These are phyloP conservation scores for Aschersonia sp. DNA, from an alignment of 2,329 filamentous ascomycete species.

Conservation along the genomic window DNA sequence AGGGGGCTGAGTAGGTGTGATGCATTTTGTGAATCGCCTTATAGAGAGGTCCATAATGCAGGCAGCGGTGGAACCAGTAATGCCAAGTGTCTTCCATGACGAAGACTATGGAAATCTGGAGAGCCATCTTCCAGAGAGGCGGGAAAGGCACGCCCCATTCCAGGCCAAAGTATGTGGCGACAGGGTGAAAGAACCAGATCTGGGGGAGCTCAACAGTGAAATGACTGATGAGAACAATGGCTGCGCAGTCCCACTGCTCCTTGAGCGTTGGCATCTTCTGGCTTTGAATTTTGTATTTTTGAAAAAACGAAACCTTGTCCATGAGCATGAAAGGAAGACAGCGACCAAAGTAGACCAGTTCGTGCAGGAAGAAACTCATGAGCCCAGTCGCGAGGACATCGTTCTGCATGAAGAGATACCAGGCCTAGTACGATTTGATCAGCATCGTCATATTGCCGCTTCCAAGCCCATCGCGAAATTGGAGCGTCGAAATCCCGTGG, in stretches of 20 bases:
- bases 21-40: constrained; percentile 97
- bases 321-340: constrained; percentile 85
- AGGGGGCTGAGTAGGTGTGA: constrained; percentile 95
- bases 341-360: constrained; percentile 86
- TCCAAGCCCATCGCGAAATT: background rate
- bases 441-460: background rate
- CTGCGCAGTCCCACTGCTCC: constrained; percentile 91
- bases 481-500: background rate
- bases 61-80: constrained; percentile 85
- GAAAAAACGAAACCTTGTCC: constrained; percentile 74
- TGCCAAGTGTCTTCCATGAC: constrained; percentile 95
- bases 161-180: constrained; percentile 86
- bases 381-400: constrained; percentile 92
- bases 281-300: constrained; percentile 86
- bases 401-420: constrained; percentile 98
- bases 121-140: constrained; percentile 66
- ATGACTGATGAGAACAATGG: constrained; percentile 83
- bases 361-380: constrained; percentile 94
- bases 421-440: constrained; percentile 36
- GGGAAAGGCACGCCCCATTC: constrained; percentile 84
- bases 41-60: constrained; percentile 94
- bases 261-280: constrained; percentile 80
- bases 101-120: constrained; percentile 90
- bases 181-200: constrained; percentile 97
- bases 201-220: constrained; percentile 97